Percentiles rank a stretch among this genome's conserved stretches.
These are phyloP conservation scores for Knufia petricola DNA, from an alignment of 2,329 filamentous ascomycete species.

Conservation along the genomic window DNA sequence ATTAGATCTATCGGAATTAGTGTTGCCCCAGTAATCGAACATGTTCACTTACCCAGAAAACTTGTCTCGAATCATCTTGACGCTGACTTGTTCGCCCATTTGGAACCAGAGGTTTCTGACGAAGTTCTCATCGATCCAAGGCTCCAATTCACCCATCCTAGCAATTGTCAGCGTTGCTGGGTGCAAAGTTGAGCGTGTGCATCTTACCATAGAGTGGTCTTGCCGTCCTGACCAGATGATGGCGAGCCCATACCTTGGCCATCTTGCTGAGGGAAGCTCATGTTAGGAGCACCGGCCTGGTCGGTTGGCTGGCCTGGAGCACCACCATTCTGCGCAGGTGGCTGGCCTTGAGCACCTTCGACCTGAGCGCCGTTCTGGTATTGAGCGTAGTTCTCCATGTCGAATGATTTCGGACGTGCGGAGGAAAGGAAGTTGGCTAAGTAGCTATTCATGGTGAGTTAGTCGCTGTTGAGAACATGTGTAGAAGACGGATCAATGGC, in stretches of 20 bases:
- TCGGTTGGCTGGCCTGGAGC: slow-evolving; percentile 41
- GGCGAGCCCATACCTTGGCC: slow-evolving; percentile 35
- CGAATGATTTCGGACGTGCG: slow-evolving; percentile 22
- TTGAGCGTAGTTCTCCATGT: slow-evolving; percentile 56
- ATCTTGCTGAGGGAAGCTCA: slow-evolving; percentile 42
- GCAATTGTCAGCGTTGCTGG: slow-evolving; percentile 7
- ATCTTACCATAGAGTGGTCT: slow-evolving; percentile 48
- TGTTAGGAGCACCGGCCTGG: slow-evolving; percentile 39
- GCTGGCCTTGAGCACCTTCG: slow-evolving; percentile 43
- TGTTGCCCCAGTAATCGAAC: slow-evolving; percentile 6
- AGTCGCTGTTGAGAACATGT: not conserved
- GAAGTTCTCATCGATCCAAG: slow-evolving; percentile 99
- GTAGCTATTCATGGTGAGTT: not conserved
- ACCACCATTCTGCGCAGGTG: slow-evolving; percentile 41
- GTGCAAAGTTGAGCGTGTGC: slow-evolving; percentile 3
- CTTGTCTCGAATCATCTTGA: slow-evolving; percentile 99
- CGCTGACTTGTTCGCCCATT: slow-evolving; percentile 88
- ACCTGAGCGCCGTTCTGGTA: slow-evolving; percentile 52
- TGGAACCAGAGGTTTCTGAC: slow-evolving; percentile 91
- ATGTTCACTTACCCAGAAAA: slow-evolving; percentile 70
- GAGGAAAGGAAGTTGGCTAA: not conserved
- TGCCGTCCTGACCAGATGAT: slow-evolving; percentile 43
- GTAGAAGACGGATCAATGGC: not conserved
- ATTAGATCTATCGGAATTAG: slow-evolving; percentile 54
- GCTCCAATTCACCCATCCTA: slow-evolving; percentile 98